Evolutionary conservation across 208 protist species (phyloP).

Genomic region (Trypanosomatidae sp.): DNA sequence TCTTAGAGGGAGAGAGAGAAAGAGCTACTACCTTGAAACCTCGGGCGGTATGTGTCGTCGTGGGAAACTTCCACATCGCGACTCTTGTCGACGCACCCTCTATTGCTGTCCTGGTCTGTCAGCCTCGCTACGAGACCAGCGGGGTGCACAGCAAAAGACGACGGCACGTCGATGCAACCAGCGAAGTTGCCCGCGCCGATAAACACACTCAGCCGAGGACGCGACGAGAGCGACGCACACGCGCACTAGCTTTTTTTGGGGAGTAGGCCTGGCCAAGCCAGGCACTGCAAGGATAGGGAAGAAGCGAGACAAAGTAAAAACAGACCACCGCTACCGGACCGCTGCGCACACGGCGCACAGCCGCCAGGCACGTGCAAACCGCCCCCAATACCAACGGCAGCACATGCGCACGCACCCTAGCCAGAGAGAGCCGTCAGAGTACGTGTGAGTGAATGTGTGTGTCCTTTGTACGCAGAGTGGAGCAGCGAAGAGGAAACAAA

Average conservation of each 20-base stretch:
- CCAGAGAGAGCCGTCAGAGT: not conserved
- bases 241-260: not conserved
- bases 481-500: not conserved
- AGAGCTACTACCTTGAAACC: not conserved
- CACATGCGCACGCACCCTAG: not conserved
- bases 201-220: not conserved
- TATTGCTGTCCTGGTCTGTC: not conserved
- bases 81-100: not conserved
- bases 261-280: not conserved
- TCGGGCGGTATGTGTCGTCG: not conserved
- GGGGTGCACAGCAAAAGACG: not conserved
- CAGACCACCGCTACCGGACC: not conserved
- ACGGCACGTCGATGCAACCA: not conserved
- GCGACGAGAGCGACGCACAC: not conserved
- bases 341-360: not conserved
- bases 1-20: not conserved
- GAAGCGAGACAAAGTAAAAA: no score
- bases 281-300: not conserved
- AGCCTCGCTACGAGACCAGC: not conserved
- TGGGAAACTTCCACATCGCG: not conserved
- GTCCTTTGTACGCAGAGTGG: not conserved
- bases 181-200: not conserved
- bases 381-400: not conserved
- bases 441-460: not conserved
- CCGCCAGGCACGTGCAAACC: not conserved